These are phyloP conservation scores for Lachnellula subtilissima DNA, from an alignment of 2,329 filamentous ascomycete genomes.

Conservation along the genomic window DNA sequence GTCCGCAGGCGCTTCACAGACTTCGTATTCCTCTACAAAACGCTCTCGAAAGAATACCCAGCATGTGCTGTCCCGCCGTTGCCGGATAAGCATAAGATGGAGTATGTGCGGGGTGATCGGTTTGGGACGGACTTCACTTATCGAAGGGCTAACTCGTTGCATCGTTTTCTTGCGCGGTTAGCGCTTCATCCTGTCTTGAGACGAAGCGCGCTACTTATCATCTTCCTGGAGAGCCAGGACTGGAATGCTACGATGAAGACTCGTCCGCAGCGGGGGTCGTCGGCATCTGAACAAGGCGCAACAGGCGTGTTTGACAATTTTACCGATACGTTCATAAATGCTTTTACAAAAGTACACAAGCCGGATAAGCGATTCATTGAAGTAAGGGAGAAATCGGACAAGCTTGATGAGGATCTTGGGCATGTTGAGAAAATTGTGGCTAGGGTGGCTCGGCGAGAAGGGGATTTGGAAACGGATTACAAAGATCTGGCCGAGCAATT, in stretches of 20 bases:
- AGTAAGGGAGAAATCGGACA: constrained; percentile 86
- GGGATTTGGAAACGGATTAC: constrained; percentile 83
- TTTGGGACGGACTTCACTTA: constrained; percentile 91
- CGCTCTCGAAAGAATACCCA: constrained; percentile 79
- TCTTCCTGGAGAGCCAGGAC: constrained; percentile 86
- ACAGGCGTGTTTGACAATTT: constrained; percentile 88
- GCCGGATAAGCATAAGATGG: constrained; percentile 98
- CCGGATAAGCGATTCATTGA: constrained; percentile 92
- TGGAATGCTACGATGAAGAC: constrained; percentile 96
- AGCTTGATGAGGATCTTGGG: constrained; percentile 86
- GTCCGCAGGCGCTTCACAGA: constrained; percentile 94
- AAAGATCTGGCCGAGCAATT: constrained; percentile 89
- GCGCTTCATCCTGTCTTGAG: constrained; percentile 86
- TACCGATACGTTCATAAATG: constrained; percentile 94
- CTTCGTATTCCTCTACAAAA: constrained; percentile 94
- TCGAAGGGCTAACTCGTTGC: constrained; percentile 81
- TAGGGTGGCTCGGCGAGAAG: constrained; percentile 79
- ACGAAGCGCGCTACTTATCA: constrained; percentile 74
- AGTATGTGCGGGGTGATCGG: constrained; percentile 93
- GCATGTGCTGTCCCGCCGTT: constrained; percentile 90
- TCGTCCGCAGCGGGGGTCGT: constrained; percentile 62
- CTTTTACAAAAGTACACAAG: constrained; percentile 94
- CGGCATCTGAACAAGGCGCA: constrained; percentile 42
- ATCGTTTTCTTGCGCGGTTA: constrained; percentile 83
- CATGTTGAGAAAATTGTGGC: constrained; percentile 96